Evolutionary conservation across 1,139 yeast species (phyloP).

Genomic region (Waltiozyma sp.): DNA sequence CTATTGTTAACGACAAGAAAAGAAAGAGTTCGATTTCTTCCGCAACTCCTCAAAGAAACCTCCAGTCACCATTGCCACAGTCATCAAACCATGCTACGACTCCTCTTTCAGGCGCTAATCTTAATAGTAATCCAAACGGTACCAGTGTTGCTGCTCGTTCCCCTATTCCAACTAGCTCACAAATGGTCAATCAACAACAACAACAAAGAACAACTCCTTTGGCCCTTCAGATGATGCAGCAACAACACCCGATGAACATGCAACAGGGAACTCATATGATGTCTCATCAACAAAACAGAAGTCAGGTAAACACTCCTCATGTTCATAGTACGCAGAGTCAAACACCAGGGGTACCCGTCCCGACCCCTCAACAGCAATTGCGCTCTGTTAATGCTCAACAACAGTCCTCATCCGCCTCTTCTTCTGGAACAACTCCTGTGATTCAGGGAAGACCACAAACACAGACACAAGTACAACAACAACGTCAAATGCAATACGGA

Average conservation of each 20-base stretch:
- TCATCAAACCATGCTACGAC: conserved; percentile 13
- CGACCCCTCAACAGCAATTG: conserved; percentile 1
- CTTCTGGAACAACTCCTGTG: conserved; percentile 1
- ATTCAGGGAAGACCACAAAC: not conserved
- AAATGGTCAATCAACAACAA: no score
- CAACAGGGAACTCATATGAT: conserved; percentile 1
- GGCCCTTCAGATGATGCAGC: conserved; percentile 3
- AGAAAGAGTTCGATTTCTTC: not conserved
- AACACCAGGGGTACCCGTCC: not conserved
- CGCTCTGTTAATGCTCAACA: not conserved
- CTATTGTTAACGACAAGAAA: not conserved
- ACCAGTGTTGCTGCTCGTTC: conserved; percentile 8
- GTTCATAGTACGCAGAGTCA: not conserved
- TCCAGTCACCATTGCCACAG: conserved; percentile 18
- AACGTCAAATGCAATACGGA: not conserved
- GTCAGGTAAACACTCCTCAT: not conserved
- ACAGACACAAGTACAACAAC: not conserved
- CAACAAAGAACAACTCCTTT: conserved; percentile 1
- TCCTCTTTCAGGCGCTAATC: no score
- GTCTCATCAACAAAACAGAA: conserved; percentile 6
- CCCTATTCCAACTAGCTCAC: conserved; percentile 5
- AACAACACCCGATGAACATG: conserved; percentile 7
- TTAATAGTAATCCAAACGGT: no score
- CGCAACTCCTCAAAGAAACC: conserved; percentile 4
- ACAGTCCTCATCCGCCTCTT: no score